Percentiles rank a stretch among this genome's conserved stretches.
These are phyloP conservation scores for Prunus armeniaca DNA, from an alignment of 306 rosid species.

Conservation along the genomic window DNA sequence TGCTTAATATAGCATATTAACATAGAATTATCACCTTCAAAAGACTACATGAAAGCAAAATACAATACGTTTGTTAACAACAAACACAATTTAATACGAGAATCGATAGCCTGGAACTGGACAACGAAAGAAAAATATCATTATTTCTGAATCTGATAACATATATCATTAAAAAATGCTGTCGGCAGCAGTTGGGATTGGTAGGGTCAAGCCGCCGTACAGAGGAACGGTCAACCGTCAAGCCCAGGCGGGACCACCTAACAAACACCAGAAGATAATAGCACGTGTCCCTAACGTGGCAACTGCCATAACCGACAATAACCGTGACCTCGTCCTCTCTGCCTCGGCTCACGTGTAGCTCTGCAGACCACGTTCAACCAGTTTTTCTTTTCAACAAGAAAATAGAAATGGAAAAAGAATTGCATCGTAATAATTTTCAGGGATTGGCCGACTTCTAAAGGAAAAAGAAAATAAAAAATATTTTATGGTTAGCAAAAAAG, in stretches of 20 bases:
- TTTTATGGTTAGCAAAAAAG: too few relatives aligned
- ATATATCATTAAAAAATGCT: constrained; percentile 15
- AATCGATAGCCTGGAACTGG: not conserved
- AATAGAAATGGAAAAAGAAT: not conserved
- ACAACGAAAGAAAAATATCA: not conserved
- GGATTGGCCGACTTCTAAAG: too few relatives aligned
- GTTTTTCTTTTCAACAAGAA: not conserved
- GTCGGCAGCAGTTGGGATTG: constrained; percentile 45
- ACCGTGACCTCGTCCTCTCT: constrained; percentile 64
- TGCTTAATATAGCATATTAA: not conserved
- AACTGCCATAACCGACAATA: constrained; percentile 92
- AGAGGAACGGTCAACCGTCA: constrained; percentile 41
- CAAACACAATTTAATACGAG: not conserved
- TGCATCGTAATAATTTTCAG: not conserved
- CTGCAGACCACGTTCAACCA: not conserved
- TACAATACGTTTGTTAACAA: too few relatives aligned
- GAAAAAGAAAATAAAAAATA: too few relatives aligned
- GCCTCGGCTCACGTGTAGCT: constrained; percentile 15
- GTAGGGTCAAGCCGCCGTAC: constrained; percentile 31
- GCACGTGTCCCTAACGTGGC: constrained; percentile 75
- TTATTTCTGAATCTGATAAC: not conserved
- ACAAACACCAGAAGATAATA: constrained; percentile 24
- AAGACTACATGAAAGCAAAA: too few relatives aligned
- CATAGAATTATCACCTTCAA: not conserved
- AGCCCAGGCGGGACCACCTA: constrained; percentile 10